These are phyloP conservation scores for Thermothielavioides terrestris DNA, from an alignment of 495 filamentous ascomycete species.

Conservation along the genomic window DNA sequence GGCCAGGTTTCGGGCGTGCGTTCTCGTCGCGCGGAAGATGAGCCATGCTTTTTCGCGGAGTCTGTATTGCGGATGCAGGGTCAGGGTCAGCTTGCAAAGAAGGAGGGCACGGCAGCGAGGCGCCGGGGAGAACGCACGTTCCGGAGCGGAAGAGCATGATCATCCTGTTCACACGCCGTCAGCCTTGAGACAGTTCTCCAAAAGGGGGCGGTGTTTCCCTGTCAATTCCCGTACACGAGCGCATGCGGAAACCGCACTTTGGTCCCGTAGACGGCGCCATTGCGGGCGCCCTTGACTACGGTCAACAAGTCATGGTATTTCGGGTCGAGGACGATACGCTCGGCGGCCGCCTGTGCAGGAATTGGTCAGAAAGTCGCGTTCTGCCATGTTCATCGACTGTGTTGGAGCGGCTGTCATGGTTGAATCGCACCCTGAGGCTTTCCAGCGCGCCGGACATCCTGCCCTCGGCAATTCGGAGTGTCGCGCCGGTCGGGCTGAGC, in stretches of 20 bases:
- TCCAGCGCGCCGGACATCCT: slow-evolving; percentile 27
- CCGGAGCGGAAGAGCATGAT: slow-evolving; percentile 89
- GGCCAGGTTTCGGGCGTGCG: slow-evolving; percentile 85
- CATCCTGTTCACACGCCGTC: slow-evolving; percentile 50
- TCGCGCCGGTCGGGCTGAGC: neutral
- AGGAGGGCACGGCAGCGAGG: neutral
- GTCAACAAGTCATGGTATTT: slow-evolving; percentile 71
- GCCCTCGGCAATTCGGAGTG: slow-evolving; percentile 27
- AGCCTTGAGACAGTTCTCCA: slow-evolving; percentile 35
- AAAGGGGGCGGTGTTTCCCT: neutral
- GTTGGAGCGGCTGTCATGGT: neutral
- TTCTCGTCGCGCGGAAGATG: slow-evolving; percentile 75
- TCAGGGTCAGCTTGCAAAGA: neutral
- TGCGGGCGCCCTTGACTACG: slow-evolving; percentile 83
- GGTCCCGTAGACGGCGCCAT: slow-evolving; percentile 92
- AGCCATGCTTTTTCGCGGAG: slow-evolving; percentile 69
- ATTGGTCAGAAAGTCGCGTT: slow-evolving; percentile 5
- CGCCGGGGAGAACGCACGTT: slow-evolving; percentile 43
- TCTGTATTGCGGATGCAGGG: slow-evolving; percentile 28
- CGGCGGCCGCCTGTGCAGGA: slow-evolving; percentile 38
- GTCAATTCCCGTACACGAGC: slow-evolving; percentile 77
- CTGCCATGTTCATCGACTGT: neutral
- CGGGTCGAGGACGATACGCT: slow-evolving; percentile 71
- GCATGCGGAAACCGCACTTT: slow-evolving; percentile 99
- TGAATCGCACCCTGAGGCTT: slow-evolving; percentile 27